A percentile compares a stretch with the other conserved stretches of the same genome.
Evolutionary conservation across 345 rosid genomes (phyloP).

Genomic region (Populus davidiana): DNA sequence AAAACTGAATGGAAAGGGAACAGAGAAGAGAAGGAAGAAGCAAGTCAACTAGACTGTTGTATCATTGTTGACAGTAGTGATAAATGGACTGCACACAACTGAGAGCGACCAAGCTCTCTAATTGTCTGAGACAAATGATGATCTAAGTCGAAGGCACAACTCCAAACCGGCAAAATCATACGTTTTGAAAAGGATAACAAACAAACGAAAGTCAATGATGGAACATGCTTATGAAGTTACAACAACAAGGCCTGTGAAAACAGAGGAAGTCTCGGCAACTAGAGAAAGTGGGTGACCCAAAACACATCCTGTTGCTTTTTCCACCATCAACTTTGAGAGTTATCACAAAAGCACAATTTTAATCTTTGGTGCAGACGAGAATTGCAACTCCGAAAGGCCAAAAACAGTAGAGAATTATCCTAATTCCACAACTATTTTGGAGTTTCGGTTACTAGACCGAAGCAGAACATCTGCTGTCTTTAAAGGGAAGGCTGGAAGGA

Average conservation of each 20-base stretch:
- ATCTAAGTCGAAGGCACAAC: not conserved
- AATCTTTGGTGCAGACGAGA: not conserved
- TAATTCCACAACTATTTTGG: not conserved
- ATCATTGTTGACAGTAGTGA: not conserved
- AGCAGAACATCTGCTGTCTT: not conserved
- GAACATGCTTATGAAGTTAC: not conserved
- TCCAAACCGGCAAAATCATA: not conserved
- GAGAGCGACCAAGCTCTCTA: too few species aligned
- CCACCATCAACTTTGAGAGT: not conserved
- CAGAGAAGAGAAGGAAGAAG: not conserved
- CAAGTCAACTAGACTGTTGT: not conserved
- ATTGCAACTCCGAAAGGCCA: not conserved
- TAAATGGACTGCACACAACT: not conserved
- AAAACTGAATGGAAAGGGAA: not conserved
- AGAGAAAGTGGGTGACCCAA: not conserved
- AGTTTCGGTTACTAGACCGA: not conserved
- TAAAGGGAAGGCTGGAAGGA: not conserved
- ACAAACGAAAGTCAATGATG: not conserved
- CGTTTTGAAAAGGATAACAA: not conserved
- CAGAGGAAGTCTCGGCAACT: not conserved
- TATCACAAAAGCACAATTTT: not conserved
- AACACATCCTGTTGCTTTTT: not conserved
- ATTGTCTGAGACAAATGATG: not conserved
- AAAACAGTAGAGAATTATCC: not conserved
- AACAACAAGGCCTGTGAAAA: not conserved